Evolutionary conservation across 345 rosid genomes (phyloP).

Genomic region (Heritiera littoralis): DNA sequence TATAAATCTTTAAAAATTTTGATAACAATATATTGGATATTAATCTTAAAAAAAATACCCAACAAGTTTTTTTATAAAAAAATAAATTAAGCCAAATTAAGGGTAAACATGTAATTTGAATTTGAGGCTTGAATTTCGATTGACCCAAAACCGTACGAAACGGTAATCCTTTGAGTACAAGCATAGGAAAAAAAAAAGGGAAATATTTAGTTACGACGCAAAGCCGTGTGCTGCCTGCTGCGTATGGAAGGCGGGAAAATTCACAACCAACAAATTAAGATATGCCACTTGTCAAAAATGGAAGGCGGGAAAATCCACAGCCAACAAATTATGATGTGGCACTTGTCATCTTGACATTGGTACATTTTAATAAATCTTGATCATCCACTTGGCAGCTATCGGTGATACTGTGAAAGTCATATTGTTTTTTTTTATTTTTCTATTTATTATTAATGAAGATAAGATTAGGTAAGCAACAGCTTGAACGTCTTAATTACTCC

Average conservation of each 20-base stretch:
- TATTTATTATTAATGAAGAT: background rate
- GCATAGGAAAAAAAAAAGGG: background rate
- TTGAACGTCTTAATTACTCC: slow-evolving; percentile 29
- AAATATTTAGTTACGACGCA: background rate
- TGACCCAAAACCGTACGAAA: background rate
- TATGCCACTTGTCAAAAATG: background rate
- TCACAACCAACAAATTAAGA: background rate
- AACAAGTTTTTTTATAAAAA: too few species aligned
- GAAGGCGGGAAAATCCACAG: slow-evolving; percentile 20
- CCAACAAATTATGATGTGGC: background rate
- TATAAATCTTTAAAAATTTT: too few species aligned
- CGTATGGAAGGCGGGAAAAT: slow-evolving; percentile 19
- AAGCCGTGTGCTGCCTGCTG: background rate
- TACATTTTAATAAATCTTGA: background rate
- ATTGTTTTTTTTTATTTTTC: background rate
- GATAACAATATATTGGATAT: too few species aligned
- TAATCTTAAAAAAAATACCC: too few species aligned
- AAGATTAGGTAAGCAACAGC: background rate
- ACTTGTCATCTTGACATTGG: background rate
- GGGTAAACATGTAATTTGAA: too few species aligned
- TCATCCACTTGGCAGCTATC: slow-evolving; percentile 18
- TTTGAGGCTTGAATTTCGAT: too few species aligned
- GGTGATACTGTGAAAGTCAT: background rate
- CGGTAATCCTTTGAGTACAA: background rate
- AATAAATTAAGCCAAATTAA: too few species aligned